These are phyloP conservation scores for Melastoma malabathricum DNA, from an alignment of 345 rosid species.

Conservation along the genomic window DNA sequence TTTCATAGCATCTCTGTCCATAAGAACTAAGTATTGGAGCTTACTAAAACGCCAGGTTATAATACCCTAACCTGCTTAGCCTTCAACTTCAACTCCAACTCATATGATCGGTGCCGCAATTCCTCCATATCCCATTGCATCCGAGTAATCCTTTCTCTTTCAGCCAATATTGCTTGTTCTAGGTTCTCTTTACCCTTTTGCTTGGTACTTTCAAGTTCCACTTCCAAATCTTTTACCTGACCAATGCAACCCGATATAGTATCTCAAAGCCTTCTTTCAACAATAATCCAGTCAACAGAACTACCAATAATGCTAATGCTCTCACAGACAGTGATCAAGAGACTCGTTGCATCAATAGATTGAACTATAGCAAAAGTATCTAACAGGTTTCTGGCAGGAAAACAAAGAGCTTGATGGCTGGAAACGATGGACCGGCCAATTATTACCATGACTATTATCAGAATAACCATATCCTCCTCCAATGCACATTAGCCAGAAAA, in stretches of 20 bases:
- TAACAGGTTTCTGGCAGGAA: too few species aligned
- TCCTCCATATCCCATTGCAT: slow-evolving; percentile 99
- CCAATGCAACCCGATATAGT: slow-evolving; percentile 9
- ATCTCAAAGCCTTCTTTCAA: too few species aligned
- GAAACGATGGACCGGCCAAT: too few species aligned
- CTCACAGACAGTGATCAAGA: too few species aligned
- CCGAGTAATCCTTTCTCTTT: slow-evolving; percentile 79
- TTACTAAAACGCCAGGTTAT: background rate
- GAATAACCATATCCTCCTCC: too few species aligned
- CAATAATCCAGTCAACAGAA: too few species aligned
- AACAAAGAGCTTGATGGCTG: too few species aligned
- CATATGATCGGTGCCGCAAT: slow-evolving; percentile 61
- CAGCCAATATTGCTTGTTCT: slow-evolving; percentile 74
- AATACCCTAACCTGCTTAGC: slow-evolving; percentile 39
- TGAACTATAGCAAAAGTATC: too few species aligned
- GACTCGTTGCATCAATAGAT: too few species aligned
- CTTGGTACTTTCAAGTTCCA: slow-evolving; percentile 76
- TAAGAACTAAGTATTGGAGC: background rate
- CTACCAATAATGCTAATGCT: too few species aligned
- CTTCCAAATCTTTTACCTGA: slow-evolving; percentile 92
- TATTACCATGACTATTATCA: too few species aligned
- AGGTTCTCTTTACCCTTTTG: slow-evolving; percentile 83
- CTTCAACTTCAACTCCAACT: slow-evolving; percentile 84
- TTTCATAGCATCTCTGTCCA: background rate
- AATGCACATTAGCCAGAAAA: too few species aligned